phyloP scores from a whole-genome alignment of 257 asterid genomes.

The Solanum acaule region DNA sequence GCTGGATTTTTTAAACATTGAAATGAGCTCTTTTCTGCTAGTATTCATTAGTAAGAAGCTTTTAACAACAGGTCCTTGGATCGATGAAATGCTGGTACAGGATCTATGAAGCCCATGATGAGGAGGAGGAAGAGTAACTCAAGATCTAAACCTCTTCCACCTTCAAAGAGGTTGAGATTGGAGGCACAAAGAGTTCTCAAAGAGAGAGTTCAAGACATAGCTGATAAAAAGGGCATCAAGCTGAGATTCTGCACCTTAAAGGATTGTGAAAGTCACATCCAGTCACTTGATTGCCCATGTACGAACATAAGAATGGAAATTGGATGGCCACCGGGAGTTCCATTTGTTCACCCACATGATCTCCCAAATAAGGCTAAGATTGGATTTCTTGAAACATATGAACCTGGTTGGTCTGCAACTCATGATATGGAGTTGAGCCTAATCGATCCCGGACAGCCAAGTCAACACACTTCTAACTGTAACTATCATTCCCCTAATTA shows the following conservation, averaged over 20 bases:
- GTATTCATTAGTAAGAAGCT: constrained; percentile 45
- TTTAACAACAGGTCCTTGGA: constrained; percentile 74
- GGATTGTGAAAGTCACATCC: constrained; percentile 92
- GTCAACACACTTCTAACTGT: constrained; percentile 23
- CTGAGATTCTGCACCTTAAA: constrained; percentile 87
- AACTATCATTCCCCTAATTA: constrained; percentile 19
- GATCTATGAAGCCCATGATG: constrained; percentile 61
- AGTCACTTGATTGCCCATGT: constrained; percentile 80
- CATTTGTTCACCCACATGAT: constrained; percentile 98
- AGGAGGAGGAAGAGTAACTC: constrained; percentile 52
- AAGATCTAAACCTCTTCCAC: constrained; percentile 85
- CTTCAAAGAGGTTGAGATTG: constrained; percentile 87
- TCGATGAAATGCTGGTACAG: constrained; percentile 89
- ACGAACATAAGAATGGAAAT: constrained; percentile 79
- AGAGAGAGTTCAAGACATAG: constrained; percentile 95
- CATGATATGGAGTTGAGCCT: constrained; percentile 67
- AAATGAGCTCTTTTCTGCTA: constrained; percentile 7
- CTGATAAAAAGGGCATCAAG: constrained; percentile 93
- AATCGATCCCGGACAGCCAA: constrained; percentile 23
- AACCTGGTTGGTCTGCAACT: constrained; percentile 94
- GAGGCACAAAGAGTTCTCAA: constrained; percentile 97
- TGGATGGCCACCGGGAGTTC: constrained; percentile 97
- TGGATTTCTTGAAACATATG: constrained; percentile 93
- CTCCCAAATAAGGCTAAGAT: constrained; percentile 99
- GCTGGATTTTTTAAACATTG: not conserved